Evolutionary conservation across 495 filamentous ascomycete genomes (phyloP), one percentile per base, ranked within the genome.

Genomic region (Penicillium antarcticum): DNA sequence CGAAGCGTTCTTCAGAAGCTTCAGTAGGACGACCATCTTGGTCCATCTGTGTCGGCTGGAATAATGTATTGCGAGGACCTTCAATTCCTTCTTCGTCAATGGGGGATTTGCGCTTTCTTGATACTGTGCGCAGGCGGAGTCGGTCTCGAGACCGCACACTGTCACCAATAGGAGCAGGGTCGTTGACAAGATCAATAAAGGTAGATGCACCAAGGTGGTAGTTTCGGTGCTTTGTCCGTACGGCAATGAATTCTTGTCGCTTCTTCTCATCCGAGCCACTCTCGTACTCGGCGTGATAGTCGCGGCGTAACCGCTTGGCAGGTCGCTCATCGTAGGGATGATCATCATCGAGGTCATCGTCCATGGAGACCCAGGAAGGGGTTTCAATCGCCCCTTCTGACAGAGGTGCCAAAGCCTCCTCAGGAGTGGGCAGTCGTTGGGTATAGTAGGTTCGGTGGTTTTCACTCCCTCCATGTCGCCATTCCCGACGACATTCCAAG

Each of bases 401-500:
- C 14, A 49, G 18, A 34, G 47, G 38, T 6, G 47, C 48, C 2
- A 48, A 11, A 6, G 46, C 50, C 26, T 73, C 63, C 33, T 58
- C 56, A 11, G 73, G 71, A 31, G 84, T 85, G 16, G 59, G 55
- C 11, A 89, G 71, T 14, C 77, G 62, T 5, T 82, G 80, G 5
- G 70, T 82, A 64, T 91, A 91, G 64, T 85, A 89, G 1, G 83
- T 88, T 29, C 87, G 81, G 35, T 75, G 71, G 46, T 84, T 80
- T 29, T 75, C 80, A 54, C 82, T 86, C 42, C 72, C 73, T 4
- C 80, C 80, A 18, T 69, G 52, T 14, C 75, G 74, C 84, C 85
- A 91, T 65, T 92, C 88, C 29, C 83, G 83, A 7, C 88, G 78
- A 38, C 81, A 79, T 66, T 92, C 88, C 7, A 88, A 60, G 38